Percentiles rank a stretch among this genome's conserved stretches.
Conservation (phyloP, 306 rosid species). For the Inga oerstediana region DNA sequence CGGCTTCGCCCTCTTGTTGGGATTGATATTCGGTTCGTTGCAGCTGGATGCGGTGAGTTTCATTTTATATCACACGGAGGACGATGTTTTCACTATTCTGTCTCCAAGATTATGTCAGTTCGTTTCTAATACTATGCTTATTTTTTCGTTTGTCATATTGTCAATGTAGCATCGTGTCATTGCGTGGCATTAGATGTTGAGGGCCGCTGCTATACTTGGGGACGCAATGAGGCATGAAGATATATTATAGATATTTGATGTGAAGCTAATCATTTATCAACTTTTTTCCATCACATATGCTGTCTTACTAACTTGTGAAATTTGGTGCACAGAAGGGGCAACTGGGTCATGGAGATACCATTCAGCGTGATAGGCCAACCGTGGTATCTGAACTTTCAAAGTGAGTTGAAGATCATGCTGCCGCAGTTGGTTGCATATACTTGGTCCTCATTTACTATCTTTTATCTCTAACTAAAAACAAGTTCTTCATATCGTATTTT, state of each 20-base stretch:
- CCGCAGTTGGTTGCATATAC: not conserved
- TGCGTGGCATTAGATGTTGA: conserved; percentile 95
- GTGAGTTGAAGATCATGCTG: conserved; percentile 51
- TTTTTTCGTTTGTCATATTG: not conserved
- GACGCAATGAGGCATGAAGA: conserved; percentile 84
- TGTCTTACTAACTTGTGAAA: conserved; percentile 22
- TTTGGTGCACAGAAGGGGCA: conserved; percentile 84
- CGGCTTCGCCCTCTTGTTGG: conserved; percentile 89
- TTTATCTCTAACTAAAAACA: not conserved
- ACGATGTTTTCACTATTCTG: not conserved
- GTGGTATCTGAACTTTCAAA: conserved; percentile 91
- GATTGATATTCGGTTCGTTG: conserved; percentile 74
- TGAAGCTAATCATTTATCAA: conserved; percentile 20
- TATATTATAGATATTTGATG: conserved; percentile 1
- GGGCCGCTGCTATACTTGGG: conserved; percentile 99
- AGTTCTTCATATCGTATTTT: not conserved
- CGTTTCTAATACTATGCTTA: not conserved
- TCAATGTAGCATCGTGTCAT: conserved; percentile 84
- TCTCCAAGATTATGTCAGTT: not conserved
- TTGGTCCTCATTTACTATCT: not conserved
- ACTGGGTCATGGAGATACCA: conserved; percentile 90
- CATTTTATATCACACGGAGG: not conserved
- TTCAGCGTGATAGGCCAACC: conserved; percentile 97
- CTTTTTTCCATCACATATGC: not conserved
- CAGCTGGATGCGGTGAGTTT: conserved; percentile 80